A percentile compares a stretch with the other conserved stretches of the same genome.
phyloP scores from a whole-genome alignment of 805 yeast species.

The Candida maltosa region DNA sequence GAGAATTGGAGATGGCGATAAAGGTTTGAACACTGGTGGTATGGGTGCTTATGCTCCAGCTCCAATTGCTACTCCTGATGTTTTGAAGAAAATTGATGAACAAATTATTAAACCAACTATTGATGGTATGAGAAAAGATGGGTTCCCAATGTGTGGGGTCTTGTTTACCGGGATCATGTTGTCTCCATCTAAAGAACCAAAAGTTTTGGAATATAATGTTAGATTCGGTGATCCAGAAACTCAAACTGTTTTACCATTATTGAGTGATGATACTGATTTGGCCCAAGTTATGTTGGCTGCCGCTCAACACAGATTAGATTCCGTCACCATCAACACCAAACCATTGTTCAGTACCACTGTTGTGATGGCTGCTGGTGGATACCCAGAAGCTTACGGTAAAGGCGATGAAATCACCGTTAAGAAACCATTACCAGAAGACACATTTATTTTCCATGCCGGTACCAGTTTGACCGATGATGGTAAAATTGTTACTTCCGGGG shows the following conservation, averaged over 20 bases:
- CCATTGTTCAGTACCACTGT: slow-evolving; percentile 76
- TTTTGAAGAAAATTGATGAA: slow-evolving; percentile 67
- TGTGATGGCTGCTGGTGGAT: slow-evolving; percentile 95
- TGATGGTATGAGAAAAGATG: slow-evolving; percentile 94
- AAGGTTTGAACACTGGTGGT: slow-evolving; percentile 97
- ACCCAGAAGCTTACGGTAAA: slow-evolving; percentile 83
- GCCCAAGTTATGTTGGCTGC: slow-evolving; percentile 91
- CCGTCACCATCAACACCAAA: slow-evolving; percentile 59
- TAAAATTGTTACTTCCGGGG: slow-evolving; percentile 75
- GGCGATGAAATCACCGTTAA: slow-evolving; percentile 77
- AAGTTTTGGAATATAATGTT: slow-evolving; percentile 94
- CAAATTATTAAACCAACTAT: slow-evolving; percentile 86
- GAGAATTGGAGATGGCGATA: slow-evolving; percentile 88
- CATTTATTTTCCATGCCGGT: slow-evolving; percentile 94
- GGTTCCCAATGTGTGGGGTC: slow-evolving; percentile 93
- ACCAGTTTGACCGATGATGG: slow-evolving; percentile 60
- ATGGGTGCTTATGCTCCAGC: slow-evolving; percentile 99
- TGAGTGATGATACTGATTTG: slow-evolving; percentile 81
- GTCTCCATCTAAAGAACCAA: slow-evolving; percentile 77
- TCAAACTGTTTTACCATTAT: slow-evolving; percentile 88
- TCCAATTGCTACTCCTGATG: slow-evolving; percentile 80
- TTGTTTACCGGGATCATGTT: slow-evolving; percentile 94
- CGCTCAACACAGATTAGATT: slow-evolving; percentile 90
- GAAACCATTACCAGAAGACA: slow-evolving; percentile 47
- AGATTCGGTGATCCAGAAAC: slow-evolving; percentile 99